A percentile compares a stretch with the other conserved stretches of the same genome.
Evolutionary conservation across 2,329 filamentous ascomycete genomes (phyloP).

Genomic region (Penicillium aurantiogriseum): DNA sequence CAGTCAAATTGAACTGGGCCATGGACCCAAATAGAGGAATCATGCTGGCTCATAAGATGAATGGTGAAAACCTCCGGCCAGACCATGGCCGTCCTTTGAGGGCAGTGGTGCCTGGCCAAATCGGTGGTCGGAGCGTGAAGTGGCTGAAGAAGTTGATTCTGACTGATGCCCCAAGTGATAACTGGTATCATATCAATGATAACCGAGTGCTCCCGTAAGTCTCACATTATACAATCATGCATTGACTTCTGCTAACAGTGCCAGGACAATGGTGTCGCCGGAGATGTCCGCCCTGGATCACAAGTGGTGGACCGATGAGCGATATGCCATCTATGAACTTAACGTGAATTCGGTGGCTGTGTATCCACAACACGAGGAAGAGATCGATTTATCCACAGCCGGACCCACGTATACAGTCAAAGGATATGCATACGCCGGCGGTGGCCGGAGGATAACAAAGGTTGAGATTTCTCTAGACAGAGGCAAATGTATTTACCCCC

Average conservation of each 20-base stretch:
- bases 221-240: neutral
- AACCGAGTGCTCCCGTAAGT: conserved; percentile 76
- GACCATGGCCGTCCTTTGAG: conserved; percentile 85
- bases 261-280: conserved; percentile 72
- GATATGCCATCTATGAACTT: conserved; percentile 90
- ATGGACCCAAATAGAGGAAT: conserved; percentile 80
- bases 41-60: conserved; percentile 88
- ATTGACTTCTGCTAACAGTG: neutral
- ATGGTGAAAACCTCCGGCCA: conserved; percentile 73
- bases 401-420: conserved; percentile 61
- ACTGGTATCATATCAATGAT: conserved; percentile 95
- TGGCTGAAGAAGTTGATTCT: conserved; percentile 83
- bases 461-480: conserved; percentile 82
- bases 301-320: conserved; percentile 81
- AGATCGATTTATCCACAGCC: conserved; percentile 51
- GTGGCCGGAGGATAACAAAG: conserved; percentile 76
- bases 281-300: conserved; percentile 73
- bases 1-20: conserved; percentile 82
- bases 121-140: conserved; percentile 88
- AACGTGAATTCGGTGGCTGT: conserved; percentile 82
- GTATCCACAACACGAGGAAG: conserved; percentile 76
- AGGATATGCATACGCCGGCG: conserved; percentile 87
- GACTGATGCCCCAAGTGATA: conserved; percentile 76
- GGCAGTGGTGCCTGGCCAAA: conserved; percentile 83
- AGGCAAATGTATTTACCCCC: conserved; percentile 56